Percentiles rank a stretch among this genome's conserved stretches.
phyloP scores from a whole-genome alignment of 306 rosid species.

The Urtica urens region DNA sequence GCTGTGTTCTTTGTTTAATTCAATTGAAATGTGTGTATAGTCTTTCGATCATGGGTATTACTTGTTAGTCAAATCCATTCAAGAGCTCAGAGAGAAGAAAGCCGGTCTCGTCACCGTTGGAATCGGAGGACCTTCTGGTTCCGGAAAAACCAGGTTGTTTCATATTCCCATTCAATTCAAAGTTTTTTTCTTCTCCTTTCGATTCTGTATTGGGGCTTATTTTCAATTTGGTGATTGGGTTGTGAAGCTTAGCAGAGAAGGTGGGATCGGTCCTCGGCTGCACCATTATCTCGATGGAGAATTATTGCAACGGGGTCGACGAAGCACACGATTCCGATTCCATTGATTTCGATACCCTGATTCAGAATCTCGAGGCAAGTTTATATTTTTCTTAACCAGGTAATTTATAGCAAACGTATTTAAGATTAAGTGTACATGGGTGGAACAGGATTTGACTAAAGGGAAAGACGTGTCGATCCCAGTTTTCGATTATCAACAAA shows the following conservation, averaged over 20 bases:
- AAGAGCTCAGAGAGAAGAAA: conserved; percentile 92
- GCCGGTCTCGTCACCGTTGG: conserved; percentile 84
- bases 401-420: background rate
- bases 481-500: conserved; percentile 80
- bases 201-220: conserved; percentile 13
- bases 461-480: conserved; percentile 75
- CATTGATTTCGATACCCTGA: conserved; percentile 64
- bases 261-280: conserved; percentile 97
- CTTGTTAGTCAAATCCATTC: conserved; percentile 84
- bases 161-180: conserved; percentile 10
- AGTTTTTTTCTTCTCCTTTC: conserved; percentile 16
- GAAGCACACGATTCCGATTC: conserved; percentile 75
- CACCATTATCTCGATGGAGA: conserved; percentile 88
- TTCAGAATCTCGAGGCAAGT: conserved; percentile 88
- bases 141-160: conserved; percentile 84
- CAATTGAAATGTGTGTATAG: conserved; percentile 63
- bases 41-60: conserved; percentile 95
- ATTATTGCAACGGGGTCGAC: conserved; percentile 73
- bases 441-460: conserved; percentile 68
- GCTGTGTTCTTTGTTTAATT: too few species aligned
- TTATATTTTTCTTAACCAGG: conserved; percentile 19
- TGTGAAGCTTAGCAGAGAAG: conserved; percentile 96
- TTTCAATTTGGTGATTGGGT: conserved; percentile 22
- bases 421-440: too few species aligned
- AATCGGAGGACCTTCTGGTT: conserved; percentile 97